Evolutionary conservation across 176 grass and related monocot genomes (phyloP), one percentile per base, ranked within the genome.

Genomic region (Carex littledalei): DNA sequence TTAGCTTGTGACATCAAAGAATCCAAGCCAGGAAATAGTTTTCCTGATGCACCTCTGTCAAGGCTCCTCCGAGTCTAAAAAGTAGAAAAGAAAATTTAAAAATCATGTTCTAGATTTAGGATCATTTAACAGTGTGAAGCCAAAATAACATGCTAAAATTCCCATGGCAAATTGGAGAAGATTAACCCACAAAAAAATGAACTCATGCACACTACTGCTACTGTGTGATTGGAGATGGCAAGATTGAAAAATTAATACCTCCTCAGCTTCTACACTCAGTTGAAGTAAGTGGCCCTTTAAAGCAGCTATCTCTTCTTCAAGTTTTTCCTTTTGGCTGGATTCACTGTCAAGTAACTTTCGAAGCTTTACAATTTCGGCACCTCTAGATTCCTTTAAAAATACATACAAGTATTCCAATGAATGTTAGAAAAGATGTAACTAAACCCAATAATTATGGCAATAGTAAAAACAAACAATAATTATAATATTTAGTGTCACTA

Each of bases 21-120:
- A 86, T 99, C 97, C 41, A 99, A 89, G 56, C 90, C 91, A 85
- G 97, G 92, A 88, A 94, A 95, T 80, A 94, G 90, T 87, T 95
- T 96, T 22, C 90, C 91, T 84, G 97, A 89, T 32, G 86, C 88
- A 78, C 94, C 96, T 91, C 84, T 92, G 69, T 99, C 93, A 58
- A 94, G 91, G 80, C 90, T 94, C 84, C 87, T 92, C 87, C 88
- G 90, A 82, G 93, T 99, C 97, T 99, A 84, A 85, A 43, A 86
- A 67, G 35, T 78, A 68, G 6, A 67, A 67, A 87, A 72, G 16
- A 85, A 82, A n/a, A 59, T 63, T 43, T 83, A 87, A 82, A 3
- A 81, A 4, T 8, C 45, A 61, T 34, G 32, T 24, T 78, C 21
- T 3, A 45, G 52, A 86, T 54, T 59, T 81, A 80, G 13, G 13